Evolutionary conservation across 164 flowering plant genomes (phyloP).

Genomic region (Vitis riparia): DNA sequence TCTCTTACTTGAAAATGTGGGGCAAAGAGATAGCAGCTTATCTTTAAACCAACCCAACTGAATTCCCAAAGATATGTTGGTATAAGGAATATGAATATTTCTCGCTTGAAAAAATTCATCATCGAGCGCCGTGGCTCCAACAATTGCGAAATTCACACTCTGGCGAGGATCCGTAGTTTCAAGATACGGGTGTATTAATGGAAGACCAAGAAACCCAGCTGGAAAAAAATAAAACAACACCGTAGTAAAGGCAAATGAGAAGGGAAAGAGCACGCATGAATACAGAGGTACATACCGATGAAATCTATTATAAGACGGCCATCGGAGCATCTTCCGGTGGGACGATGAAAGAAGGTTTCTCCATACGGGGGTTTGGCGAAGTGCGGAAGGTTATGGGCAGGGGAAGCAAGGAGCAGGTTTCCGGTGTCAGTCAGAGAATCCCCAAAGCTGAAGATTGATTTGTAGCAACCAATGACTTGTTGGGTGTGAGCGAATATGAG

Average conservation of each 20-base stretch:
- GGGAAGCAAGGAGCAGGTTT: constrained; percentile 10
- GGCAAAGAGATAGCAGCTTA: constrained; percentile 17
- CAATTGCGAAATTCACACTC: constrained; percentile 58
- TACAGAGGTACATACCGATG: constrained; percentile 17
- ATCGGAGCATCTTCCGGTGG: constrained; percentile 43
- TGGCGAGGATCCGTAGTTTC: neutral
- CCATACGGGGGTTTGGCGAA: constrained; percentile 33
- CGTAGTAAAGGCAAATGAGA: neutral
- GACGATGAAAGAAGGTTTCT: constrained; percentile 29
- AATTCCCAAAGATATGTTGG: constrained; percentile 14
- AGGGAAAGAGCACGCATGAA: neutral
- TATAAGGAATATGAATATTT: constrained; percentile 3
- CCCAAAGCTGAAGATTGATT: constrained; percentile 40
- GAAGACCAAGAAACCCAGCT: constrained; percentile 45
- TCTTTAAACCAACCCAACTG: constrained; percentile 24
- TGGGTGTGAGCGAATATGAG: neutral
- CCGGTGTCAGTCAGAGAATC: constrained; percentile 48
- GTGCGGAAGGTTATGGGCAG: neutral
- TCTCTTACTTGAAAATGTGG: constrained; percentile 7
- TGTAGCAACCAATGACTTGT: constrained; percentile 8
- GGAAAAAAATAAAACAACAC: neutral
- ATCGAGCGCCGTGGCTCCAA: constrained; percentile 55
- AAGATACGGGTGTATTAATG: constrained; percentile 41
- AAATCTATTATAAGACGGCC: constrained; percentile 44
- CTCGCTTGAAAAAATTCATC: constrained; percentile 21